Evolutionary conservation across 257 asterid genomes (phyloP).

Genomic region (Handroanthus guayacan): DNA sequence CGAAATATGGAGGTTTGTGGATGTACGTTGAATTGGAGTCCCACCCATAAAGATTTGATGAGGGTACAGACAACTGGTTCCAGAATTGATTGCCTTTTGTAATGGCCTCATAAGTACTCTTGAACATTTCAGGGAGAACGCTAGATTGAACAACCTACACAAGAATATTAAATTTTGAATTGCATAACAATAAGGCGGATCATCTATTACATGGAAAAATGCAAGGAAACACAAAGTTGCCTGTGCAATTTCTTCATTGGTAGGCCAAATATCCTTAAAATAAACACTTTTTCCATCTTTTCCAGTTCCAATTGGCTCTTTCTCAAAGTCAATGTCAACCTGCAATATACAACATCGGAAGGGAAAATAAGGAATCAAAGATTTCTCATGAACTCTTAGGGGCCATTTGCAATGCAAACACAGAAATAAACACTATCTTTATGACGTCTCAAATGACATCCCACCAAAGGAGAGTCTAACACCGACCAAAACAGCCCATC

Average conservation of each 20-base stretch:
- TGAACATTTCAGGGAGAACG: conserved; percentile 94
- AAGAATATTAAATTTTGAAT: neutral
- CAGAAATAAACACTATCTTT: no score
- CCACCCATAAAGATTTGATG: conserved; percentile 85
- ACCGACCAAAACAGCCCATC: no score
- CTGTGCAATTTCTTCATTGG: conserved; percentile 87
- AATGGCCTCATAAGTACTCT: conserved; percentile 89
- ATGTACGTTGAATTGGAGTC: conserved; percentile 83
- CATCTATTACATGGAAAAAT: no score
- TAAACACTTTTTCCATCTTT: conserved; percentile 80
- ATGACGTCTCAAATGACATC: no score
- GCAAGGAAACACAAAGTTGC: conserved; percentile 38
- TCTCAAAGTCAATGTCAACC: conserved; percentile 94
- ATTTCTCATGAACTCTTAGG: no score
- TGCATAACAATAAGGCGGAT: no score
- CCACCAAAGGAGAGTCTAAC: no score
- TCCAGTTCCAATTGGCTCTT: conserved; percentile 88
- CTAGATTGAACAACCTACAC: conserved; percentile 88
- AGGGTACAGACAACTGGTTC: conserved; percentile 79
- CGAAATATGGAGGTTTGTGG: conserved; percentile 94
- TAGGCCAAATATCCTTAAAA: conserved; percentile 91
- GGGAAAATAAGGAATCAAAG: neutral
- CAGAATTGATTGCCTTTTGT: conserved; percentile 83
- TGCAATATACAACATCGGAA: conserved; percentile 38
- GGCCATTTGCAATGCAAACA: no score